These are phyloP conservation scores for Bimuria novae-zelandiae DNA, from an alignment of 2,329 filamentous ascomycete genomes.

Conservation along the genomic window DNA sequence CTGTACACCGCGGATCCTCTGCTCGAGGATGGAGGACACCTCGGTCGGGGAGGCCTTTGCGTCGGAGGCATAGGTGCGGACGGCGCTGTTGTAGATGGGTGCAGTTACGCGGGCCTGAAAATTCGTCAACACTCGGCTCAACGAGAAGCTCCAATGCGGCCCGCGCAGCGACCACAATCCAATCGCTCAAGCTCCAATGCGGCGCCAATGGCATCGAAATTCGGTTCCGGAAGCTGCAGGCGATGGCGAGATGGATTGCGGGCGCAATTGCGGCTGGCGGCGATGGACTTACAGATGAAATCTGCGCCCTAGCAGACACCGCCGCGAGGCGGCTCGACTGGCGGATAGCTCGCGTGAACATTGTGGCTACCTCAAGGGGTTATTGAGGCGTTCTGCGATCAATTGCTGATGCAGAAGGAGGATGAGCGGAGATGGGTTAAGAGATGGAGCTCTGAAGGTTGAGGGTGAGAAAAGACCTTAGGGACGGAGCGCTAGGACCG, in stretches of 20 bases:
- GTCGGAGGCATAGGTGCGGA: constrained; percentile 88
- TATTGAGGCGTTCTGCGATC: constrained; percentile 48
- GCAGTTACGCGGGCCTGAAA: constrained; percentile 86
- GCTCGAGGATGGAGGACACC: constrained; percentile 98
- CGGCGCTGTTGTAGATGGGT: constrained; percentile 71
- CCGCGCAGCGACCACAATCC: constrained; percentile 47
- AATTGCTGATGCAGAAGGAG: constrained; percentile 50
- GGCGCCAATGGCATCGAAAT: constrained; percentile 41
- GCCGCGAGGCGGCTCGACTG: constrained; percentile 94
- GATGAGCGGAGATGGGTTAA: constrained; percentile 44
- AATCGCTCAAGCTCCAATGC: constrained; percentile 44
- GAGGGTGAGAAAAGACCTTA: constrained; percentile 32
- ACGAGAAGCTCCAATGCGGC: constrained; percentile 36
- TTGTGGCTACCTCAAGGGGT: constrained; percentile 59
- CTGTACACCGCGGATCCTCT: constrained; percentile 97
- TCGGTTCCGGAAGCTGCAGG: constrained; percentile 39
- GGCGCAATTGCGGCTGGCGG: constrained; percentile 48
- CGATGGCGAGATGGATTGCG: constrained; percentile 42
- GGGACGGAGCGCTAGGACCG: constrained; percentile 8
- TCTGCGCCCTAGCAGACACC: constrained; percentile 89
- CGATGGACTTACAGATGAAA: constrained; percentile 85
- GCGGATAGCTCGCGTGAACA: constrained; percentile 98
- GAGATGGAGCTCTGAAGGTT: constrained; percentile 31
- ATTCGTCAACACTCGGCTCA: constrained; percentile 53
- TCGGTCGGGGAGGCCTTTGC: constrained; percentile 96